phyloP scores from a whole-genome alignment of 345 rosid genomes.

The Anastatica hierochuntica region DNA sequence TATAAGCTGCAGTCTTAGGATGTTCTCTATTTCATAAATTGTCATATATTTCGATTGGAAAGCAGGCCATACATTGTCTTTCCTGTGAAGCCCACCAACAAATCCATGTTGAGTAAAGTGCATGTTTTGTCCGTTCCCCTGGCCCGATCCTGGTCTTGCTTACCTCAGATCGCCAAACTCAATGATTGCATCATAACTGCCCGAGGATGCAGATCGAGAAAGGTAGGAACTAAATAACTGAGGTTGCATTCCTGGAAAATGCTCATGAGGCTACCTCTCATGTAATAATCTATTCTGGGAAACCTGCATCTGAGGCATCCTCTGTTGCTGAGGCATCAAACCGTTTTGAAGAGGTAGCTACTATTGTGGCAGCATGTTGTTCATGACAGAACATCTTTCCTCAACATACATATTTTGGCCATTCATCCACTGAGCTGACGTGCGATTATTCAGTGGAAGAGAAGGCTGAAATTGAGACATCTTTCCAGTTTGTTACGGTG shows the following conservation, averaged over 20 bases:
- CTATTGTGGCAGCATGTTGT: slow-evolving; percentile 47
- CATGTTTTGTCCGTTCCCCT: slow-evolving; percentile 47
- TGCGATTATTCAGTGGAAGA: slow-evolving; percentile 40
- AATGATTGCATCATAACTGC: slow-evolving; percentile 47
- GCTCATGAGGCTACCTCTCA: slow-evolving; percentile 53
- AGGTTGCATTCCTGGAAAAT: slow-evolving; percentile 50
- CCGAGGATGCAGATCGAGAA: slow-evolving; percentile 48
- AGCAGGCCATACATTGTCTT: slow-evolving; percentile 51
- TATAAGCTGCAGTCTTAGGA: slow-evolving; percentile 76
- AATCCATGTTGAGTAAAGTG: slow-evolving; percentile 45
- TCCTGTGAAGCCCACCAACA: slow-evolving; percentile 37
- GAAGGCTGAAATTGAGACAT: slow-evolving; percentile 46
- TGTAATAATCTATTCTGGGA: slow-evolving; percentile 54
- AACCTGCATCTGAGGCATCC: slow-evolving; percentile 37
- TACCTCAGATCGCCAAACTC: slow-evolving; percentile 54
- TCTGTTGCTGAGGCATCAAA: slow-evolving; percentile 32
- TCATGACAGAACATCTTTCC: slow-evolving; percentile 47
- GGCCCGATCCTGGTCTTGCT: slow-evolving; percentile 52
- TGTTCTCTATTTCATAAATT: slow-evolving; percentile 67
- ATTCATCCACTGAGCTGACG: slow-evolving; percentile 53
- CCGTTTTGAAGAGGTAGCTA: slow-evolving; percentile 62
- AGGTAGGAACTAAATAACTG: slow-evolving; percentile 51
- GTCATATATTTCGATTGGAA: slow-evolving; percentile 77
- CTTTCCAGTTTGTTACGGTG: slow-evolving; percentile 39
- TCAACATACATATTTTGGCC: slow-evolving; percentile 43